Percentiles rank a stretch among this genome's conserved stretches.
phyloP scores from a whole-genome alignment of 2,329 filamentous ascomycete species.

The Fusarium denticulatum region DNA sequence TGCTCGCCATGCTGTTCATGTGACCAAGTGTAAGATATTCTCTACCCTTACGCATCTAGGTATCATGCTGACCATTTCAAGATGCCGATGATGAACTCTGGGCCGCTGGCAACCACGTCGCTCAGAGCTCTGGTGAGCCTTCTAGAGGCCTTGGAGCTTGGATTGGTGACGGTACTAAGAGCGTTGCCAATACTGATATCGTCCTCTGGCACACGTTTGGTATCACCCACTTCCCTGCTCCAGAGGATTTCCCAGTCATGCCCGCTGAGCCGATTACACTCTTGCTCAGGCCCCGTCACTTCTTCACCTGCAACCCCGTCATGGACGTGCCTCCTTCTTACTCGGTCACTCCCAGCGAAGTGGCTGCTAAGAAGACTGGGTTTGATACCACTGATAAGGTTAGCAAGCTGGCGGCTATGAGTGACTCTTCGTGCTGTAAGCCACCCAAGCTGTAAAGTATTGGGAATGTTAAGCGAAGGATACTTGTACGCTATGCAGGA shows the following conservation, averaged over 20 bases:
- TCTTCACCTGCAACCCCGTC: constrained; percentile 82
- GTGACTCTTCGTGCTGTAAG: not conserved
- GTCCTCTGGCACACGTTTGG: constrained; percentile 97
- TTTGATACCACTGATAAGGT: constrained; percentile 34
- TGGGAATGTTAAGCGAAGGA: no score
- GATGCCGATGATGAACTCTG: constrained; percentile 84
- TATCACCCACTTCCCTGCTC: constrained; percentile 86
- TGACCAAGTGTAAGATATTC: constrained; percentile 79
- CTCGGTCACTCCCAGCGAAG: constrained; percentile 46
- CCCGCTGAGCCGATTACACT: constrained; percentile 86
- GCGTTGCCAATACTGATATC: constrained; percentile 82
- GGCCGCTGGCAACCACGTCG: constrained; percentile 86
- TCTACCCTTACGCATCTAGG: rapidly evolving
- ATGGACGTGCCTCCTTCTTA: constrained; percentile 77
- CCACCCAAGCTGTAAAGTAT: not conserved
- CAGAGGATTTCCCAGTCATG: constrained; percentile 94
- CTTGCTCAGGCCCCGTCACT: constrained; percentile 81
- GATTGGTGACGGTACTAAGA: constrained; percentile 77
- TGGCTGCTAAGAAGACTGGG: constrained; percentile 31
- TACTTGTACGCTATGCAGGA: not conserved
- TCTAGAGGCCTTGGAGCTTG: constrained; percentile 78
- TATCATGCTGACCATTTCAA: constrained; percentile 44
- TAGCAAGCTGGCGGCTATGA: constrained; percentile 36
- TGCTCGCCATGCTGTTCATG: constrained; percentile 85
- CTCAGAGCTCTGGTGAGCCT: constrained; percentile 84